Conservation (phyloP, 306 rosid genomes). For the Purshia tridentata region DNA sequence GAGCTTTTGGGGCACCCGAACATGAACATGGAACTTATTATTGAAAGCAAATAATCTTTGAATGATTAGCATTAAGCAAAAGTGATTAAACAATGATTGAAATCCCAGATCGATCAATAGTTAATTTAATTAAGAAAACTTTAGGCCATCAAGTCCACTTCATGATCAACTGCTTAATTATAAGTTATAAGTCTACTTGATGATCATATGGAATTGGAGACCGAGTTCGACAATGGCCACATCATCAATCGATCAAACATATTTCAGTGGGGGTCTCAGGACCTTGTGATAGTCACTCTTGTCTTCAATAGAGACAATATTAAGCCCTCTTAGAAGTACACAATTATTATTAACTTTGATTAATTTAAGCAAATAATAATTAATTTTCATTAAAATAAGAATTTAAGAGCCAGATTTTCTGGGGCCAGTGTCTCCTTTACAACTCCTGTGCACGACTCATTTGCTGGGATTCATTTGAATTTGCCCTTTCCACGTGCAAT, state of each 20-base stretch:
- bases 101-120: background rate
- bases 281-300: slow-evolving; percentile 22
- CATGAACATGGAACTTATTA: no score
- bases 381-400: slow-evolving; percentile 12
- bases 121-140: background rate
- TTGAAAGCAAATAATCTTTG: no score
- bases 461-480: slow-evolving; percentile 8
- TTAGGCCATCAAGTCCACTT: slow-evolving; percentile 20
- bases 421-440: slow-evolving; percentile 31
- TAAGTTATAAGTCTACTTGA: no score
- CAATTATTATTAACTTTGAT: background rate
- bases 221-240: slow-evolving; percentile 24
- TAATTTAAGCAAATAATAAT: background rate
- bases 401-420: slow-evolving; percentile 28
- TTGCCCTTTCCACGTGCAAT: slow-evolving; percentile 33
- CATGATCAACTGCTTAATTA: slow-evolving; percentile 19
- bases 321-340: background rate
- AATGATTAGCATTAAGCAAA: no score
- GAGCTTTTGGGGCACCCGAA: background rate
- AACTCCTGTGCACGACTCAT: slow-evolving; percentile 30
- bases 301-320: slow-evolving; percentile 37
- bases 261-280: slow-evolving; percentile 23
- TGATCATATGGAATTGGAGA: slow-evolving; percentile 27
- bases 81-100: no score
- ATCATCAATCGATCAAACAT: background rate